These are phyloP conservation scores for Penicillium sumatraense DNA, from an alignment of 2,329 filamentous ascomycete genomes.

Conservation along the genomic window DNA sequence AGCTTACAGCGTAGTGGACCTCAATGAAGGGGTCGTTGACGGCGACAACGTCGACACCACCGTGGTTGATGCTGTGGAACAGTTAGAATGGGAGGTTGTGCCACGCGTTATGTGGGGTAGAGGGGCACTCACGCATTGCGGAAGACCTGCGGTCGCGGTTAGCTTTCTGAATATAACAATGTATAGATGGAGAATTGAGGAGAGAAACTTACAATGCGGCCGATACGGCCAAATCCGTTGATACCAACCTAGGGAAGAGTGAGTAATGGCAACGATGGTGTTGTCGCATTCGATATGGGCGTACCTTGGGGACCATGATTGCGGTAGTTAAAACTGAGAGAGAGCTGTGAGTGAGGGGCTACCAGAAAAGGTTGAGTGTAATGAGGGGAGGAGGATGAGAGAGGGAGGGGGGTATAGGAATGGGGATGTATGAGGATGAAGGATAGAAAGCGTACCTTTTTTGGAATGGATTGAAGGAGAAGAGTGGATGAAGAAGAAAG, in stretches of 20 bases:
- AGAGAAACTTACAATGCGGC: constrained; percentile 71
- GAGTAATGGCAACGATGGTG: neutral
- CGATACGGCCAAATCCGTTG: constrained; percentile 99
- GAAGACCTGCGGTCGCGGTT: constrained; percentile 67
- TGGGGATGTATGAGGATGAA: constrained; percentile 8
- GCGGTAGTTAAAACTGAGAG: constrained; percentile 32
- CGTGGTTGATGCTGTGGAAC: constrained; percentile 71
- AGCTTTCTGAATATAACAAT: constrained; percentile 27
- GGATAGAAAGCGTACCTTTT: constrained; percentile 2
- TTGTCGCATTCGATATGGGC: neutral
- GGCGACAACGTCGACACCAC: constrained; percentile 88
- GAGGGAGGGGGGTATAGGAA: constrained; percentile 2
- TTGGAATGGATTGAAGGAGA: constrained; percentile 17
- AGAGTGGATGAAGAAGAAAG: constrained; percentile 14
- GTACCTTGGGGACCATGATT: constrained; percentile 45
- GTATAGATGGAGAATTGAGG: neutral
- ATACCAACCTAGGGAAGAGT: constrained; percentile 73
- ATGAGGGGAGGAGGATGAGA: neutral
- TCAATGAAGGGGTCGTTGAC: constrained; percentile 99
- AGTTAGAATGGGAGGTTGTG: constrained; percentile 21
- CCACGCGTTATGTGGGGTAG: neutral
- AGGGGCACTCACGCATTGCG: constrained; percentile 75
- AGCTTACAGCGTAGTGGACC: constrained; percentile 91
- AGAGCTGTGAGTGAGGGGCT: constrained; percentile 35
- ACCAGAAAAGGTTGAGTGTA: constrained; percentile 1